Percentiles rank a stretch among this genome's conserved stretches.
These are phyloP conservation scores for Alternaria sp. DNA, from an alignment of 2,329 filamentous ascomycete genomes.

Conservation along the genomic window DNA sequence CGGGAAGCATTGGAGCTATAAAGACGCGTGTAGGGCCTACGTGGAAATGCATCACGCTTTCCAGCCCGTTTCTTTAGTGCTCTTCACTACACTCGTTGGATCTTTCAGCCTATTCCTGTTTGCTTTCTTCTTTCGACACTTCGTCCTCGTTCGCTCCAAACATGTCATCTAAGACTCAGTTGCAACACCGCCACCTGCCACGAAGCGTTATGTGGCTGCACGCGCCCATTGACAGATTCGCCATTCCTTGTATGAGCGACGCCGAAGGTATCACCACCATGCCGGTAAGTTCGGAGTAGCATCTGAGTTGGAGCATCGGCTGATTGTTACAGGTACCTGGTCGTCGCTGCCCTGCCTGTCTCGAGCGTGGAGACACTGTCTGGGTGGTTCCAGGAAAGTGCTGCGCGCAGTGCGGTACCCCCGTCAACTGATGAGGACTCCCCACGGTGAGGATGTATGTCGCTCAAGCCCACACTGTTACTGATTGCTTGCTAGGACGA, in stretches of 20 bases:
- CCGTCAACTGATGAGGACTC: conserved; percentile 43
- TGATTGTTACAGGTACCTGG: conserved; percentile 47
- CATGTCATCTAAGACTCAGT: background rate
- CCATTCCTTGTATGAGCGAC: conserved; percentile 41
- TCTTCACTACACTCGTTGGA: conserved; percentile 2
- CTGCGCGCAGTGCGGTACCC: conserved; percentile 51
- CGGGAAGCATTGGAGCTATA: conserved; percentile 18
- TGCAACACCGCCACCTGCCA: background rate
- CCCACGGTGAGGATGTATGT: conserved; percentile 6
- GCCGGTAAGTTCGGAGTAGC: conserved; percentile 37
- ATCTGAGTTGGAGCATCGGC: background rate
- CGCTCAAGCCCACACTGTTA: background rate
- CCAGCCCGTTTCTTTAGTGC: conserved; percentile 1
- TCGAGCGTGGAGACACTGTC: conserved; percentile 52
- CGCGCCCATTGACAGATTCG: conserved; percentile 34
- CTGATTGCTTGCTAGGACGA: conserved; percentile 13
- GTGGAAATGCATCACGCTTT: conserved; percentile 1
- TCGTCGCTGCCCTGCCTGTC: conserved; percentile 51
- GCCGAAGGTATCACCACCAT: conserved; percentile 44
- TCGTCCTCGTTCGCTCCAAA: background rate
- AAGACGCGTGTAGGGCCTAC: conserved; percentile 12
- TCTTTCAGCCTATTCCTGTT: background rate
- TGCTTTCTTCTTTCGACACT: background rate
- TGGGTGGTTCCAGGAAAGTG: conserved; percentile 54
- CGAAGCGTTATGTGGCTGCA: conserved; percentile 39